These are phyloP conservation scores for Brassica incana DNA, from an alignment of 345 rosid genomes.

Conservation along the genomic window DNA sequence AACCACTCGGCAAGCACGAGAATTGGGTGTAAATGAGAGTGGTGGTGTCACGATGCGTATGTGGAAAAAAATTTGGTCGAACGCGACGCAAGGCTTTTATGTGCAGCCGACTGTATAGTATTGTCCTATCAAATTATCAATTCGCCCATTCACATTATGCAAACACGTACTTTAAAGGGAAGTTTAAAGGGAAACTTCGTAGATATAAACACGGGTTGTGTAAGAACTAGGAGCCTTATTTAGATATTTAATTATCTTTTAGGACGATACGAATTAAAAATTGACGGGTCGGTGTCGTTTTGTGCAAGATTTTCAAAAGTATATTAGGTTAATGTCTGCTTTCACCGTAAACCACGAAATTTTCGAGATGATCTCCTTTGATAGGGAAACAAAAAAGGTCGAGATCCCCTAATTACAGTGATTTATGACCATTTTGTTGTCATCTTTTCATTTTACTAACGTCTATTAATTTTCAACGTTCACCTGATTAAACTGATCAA, in stretches of 20 bases:
- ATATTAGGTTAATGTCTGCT: constrained; percentile 26
- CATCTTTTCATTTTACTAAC: not conserved
- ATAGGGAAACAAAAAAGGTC: not conserved
- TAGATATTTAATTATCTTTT: not conserved
- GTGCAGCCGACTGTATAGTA: constrained; percentile 1
- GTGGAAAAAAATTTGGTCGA: constrained; percentile 17
- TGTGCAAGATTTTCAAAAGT: constrained; percentile 33
- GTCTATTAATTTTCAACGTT: not conserved
- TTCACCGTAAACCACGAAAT: constrained; percentile 28
- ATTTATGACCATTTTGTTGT: constrained; percentile 12
- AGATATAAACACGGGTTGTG: constrained; percentile 9
- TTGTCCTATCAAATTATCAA: not conserved
- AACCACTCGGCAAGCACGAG: constrained; percentile 11
- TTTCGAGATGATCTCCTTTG: not conserved
- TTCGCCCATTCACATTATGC: constrained; percentile 1
- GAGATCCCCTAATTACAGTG: constrained; percentile 3
- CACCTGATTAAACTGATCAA: constrained; percentile 7
- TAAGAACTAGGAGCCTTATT: not conserved
- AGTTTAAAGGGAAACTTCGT: not conserved
- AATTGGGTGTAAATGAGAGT: constrained; percentile 14
- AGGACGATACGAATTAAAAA: constrained; percentile 18
- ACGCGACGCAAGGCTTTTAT: constrained; percentile 24
- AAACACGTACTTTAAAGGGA: not conserved
- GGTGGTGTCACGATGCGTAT: constrained; percentile 25
- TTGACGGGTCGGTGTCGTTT: constrained; percentile 28